phyloP scores from a whole-genome alignment of 2,329 filamentous ascomycete species.

The Tolypocladium amazonense region DNA sequence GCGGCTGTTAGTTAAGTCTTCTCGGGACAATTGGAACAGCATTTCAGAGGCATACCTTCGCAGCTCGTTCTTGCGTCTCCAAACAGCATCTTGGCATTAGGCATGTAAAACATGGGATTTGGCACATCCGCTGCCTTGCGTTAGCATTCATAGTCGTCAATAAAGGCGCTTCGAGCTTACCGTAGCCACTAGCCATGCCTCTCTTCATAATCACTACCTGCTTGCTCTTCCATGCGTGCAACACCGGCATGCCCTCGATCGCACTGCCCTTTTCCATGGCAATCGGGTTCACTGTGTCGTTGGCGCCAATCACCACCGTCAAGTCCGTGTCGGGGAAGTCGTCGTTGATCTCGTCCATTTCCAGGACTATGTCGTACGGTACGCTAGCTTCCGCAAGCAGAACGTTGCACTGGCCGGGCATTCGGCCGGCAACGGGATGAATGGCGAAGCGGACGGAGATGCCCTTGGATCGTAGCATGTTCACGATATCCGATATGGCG shows the following conservation, averaged over 20 bases:
- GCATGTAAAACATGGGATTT: slow-evolving; percentile 92
- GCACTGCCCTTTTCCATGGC: slow-evolving; percentile 72
- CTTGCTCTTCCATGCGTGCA: slow-evolving; percentile 92
- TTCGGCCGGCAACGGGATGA: slow-evolving; percentile 80
- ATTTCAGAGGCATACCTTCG: slow-evolving; percentile 46
- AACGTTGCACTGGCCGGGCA: slow-evolving; percentile 92
- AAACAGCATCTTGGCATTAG: slow-evolving; percentile 82
- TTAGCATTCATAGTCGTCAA: slow-evolving; percentile 6
- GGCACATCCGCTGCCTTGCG: slow-evolving; percentile 61
- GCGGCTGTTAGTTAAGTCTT: not conserved
- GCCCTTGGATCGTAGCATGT: slow-evolving; percentile 60
- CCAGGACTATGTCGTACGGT: slow-evolving; percentile 82
- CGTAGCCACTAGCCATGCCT: slow-evolving; percentile 79
- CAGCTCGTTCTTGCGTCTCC: slow-evolving; percentile 79
- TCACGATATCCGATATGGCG: slow-evolving; percentile 73
- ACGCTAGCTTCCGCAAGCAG: slow-evolving; percentile 79
- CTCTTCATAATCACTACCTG: slow-evolving; percentile 91
- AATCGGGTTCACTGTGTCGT: slow-evolving; percentile 88
- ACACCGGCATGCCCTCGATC: slow-evolving; percentile 86
- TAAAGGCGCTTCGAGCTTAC: slow-evolving; percentile 30
- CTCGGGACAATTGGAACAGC: too few relatives aligned
- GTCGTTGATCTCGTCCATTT: slow-evolving; percentile 96
- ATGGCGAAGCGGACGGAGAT: slow-evolving; percentile 82
- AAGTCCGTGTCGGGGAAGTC: slow-evolving; percentile 80
- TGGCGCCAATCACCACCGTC: slow-evolving; percentile 81